These are phyloP conservation scores for Agrocybe praecox DNA, from an alignment of 768 basidiomycete species.

Conservation along the genomic window DNA sequence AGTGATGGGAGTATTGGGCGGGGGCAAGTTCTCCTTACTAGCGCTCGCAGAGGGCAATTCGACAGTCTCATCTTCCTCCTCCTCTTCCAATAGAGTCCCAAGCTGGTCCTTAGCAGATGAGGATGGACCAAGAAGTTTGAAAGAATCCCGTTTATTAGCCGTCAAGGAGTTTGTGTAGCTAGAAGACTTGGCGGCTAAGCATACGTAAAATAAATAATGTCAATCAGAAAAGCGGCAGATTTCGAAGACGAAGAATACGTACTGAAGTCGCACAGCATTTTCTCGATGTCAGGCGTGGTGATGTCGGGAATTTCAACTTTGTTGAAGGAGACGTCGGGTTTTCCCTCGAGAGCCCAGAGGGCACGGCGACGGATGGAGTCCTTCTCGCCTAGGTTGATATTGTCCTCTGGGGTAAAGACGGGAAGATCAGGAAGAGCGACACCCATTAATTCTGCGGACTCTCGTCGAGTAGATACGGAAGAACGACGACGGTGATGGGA, in stretches of 20 bases:
- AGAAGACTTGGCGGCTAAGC: conserved; percentile 48
- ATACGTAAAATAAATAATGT: conserved; percentile 14
- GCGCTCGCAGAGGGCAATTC: conserved; percentile 27
- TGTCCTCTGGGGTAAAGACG: conserved; percentile 61
- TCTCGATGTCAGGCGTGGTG: conserved; percentile 56
- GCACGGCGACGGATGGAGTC: conserved; percentile 83
- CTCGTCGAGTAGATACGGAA: conserved; percentile 86
- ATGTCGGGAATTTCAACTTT: conserved; percentile 88
- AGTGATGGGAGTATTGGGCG: conserved; percentile 17
- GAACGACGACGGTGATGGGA: conserved; percentile 88
- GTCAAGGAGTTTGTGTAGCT: conserved; percentile 46
- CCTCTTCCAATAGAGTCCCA: conserved; percentile 80
- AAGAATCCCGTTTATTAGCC: conserved; percentile 77
- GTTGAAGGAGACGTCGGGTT: conserved; percentile 66
- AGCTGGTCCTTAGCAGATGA: conserved; percentile 76
- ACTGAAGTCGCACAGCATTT: conserved; percentile 68
- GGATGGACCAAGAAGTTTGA: conserved; percentile 65
- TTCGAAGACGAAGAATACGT: conserved; percentile 30
- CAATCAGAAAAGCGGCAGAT: not conserved
- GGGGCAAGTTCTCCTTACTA: conserved; percentile 21
- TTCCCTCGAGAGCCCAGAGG: conserved; percentile 87
- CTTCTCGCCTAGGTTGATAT: conserved; percentile 68
- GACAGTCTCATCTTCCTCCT: conserved; percentile 72
- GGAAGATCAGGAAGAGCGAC: conserved; percentile 71
- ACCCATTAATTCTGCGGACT: conserved; percentile 92